These are phyloP conservation scores for Malassezia sp. DNA, from an alignment of 1,284 basidiomycete species.

Conservation along the genomic window DNA sequence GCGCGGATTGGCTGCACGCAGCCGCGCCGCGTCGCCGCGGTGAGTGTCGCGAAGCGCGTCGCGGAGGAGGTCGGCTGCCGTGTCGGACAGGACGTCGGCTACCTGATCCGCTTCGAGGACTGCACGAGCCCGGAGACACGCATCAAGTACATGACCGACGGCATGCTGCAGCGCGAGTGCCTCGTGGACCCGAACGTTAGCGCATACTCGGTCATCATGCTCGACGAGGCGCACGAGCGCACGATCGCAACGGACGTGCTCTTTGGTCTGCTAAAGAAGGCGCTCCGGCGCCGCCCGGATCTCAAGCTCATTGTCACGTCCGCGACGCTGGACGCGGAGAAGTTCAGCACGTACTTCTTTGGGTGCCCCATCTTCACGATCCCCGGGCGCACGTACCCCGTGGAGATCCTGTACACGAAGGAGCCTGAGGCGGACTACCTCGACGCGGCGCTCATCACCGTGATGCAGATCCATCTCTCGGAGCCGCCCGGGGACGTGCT, in stretches of 20 bases:
- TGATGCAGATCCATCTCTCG: slow-evolving; percentile 98
- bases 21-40: slow-evolving; percentile 93
- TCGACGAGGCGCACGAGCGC: slow-evolving; percentile 97
- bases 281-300: slow-evolving; percentile 82
- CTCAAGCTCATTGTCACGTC: slow-evolving; percentile 96
- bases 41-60: slow-evolving; percentile 98
- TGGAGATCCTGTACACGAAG: slow-evolving; percentile 93
- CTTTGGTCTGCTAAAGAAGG: slow-evolving; percentile 92
- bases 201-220: slow-evolving; percentile 87
- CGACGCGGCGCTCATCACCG: slow-evolving; percentile 91
- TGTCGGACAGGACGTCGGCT: slow-evolving; percentile 91
- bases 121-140: slow-evolving; percentile 92
- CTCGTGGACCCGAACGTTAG: slow-evolving; percentile 87
- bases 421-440: slow-evolving; percentile 98
- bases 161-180: slow-evolving; percentile 94
- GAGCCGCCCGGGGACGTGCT: slow-evolving; percentile 93
- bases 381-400: slow-evolving; percentile 93
- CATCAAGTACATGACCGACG: slow-evolving; percentile 99
- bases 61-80: slow-evolving; percentile 94
- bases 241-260: slow-evolving; percentile 96
- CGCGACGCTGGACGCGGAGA: slow-evolving; percentile 96
- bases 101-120: slow-evolving; percentile 98
- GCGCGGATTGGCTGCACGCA: slow-evolving; percentile 93
- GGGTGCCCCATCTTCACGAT: slow-evolving; percentile 99
- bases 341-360: slow-evolving; percentile 97